phyloP scores from a whole-genome alignment of 768 basidiomycete species.

The Ephemerocybe angulata region DNA sequence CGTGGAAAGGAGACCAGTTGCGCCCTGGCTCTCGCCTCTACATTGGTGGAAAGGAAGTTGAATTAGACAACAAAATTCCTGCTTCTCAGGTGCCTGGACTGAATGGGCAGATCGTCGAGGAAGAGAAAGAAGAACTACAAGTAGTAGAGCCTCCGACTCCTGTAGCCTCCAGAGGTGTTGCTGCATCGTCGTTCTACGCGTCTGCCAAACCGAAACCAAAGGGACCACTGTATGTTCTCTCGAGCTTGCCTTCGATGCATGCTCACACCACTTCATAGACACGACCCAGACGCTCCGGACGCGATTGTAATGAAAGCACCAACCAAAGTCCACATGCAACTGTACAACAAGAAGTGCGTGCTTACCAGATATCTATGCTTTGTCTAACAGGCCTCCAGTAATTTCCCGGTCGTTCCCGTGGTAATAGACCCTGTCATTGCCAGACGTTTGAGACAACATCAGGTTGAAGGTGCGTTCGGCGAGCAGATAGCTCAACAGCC shows the following conservation, averaged over 20 bases:
- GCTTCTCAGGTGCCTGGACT: constrained; percentile 49
- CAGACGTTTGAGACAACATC: constrained; percentile 78
- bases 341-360: constrained; percentile 66
- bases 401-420: constrained; percentile 66
- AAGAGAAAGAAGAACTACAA: background rate
- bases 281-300: constrained; percentile 71
- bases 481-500: background rate
- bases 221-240: constrained; percentile 45
- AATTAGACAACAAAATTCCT: constrained; percentile 51
- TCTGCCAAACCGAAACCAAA: constrained; percentile 28
- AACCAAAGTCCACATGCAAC: constrained; percentile 57
- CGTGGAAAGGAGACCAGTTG: constrained; percentile 58
- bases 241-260: background rate
- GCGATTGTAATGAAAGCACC: constrained; percentile 88
- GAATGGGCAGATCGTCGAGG: constrained; percentile 12
- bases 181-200: constrained; percentile 65
- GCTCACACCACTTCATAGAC: constrained; percentile 37
- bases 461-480: constrained; percentile 64
- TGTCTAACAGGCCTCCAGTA: constrained; percentile 13
- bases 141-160: constrained; percentile 16
- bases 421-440: constrained; percentile 88
- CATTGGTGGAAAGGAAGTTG: constrained; percentile 59
- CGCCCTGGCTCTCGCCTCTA: constrained; percentile 41
- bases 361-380: background rate
- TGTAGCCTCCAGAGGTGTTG: constrained; percentile 33